Base-by-base conservation (phyloP, 495 filamentous ascomycete species). In the Collariella sp. region DNA sequence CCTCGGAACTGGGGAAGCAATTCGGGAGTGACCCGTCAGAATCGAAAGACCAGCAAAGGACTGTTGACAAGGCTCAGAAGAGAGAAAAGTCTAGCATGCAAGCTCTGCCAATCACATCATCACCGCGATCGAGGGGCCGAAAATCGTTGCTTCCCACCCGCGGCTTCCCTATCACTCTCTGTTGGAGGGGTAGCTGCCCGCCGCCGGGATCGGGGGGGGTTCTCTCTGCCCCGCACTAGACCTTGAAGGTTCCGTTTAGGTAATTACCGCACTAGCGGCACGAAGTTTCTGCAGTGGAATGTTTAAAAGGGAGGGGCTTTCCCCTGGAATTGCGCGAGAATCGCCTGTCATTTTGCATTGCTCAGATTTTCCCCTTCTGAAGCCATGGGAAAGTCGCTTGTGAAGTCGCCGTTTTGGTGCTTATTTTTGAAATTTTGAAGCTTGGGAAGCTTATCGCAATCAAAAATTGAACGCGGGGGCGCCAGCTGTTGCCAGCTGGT, bases 191-290 rank as follows among this genome's bases (percentile, higher is more conserved):
- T 39, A 56, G 48, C 31, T 52, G n/a, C n/a, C n/a, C n/a, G n/a
- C 18, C 31, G 53, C 57, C 54, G 58, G 19, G 54, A 57, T 60
- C 58, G 54, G 58, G 46, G 22, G n/a, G 19, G 31, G 16, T 23
- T 12, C 47, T 13, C 22, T 45, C n/a, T 41, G 48, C 48, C 42
- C 48, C 53, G 57, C 57, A 56, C 22, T n/a, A 13, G 5, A 20
- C 22, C 12, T 13, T 5, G n/a, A 18, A 15, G 10, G 6, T 15
- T 23, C 42, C n/a, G 7, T 42, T 46, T 46, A 46, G 35, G 26
- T 50, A 58, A 54, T 58, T 58, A 38, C 43, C 56, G 50, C 44
- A 20, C 44, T 48, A 53, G 50, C 19, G 34, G 18, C 42, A 22
- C 10, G 20, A 16, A n/a, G 26, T 52, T 35, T 16, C 12, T 16